phyloP scores from a whole-genome alignment of 2,329 filamentous ascomycete species.

The Fusarium sp. region DNA sequence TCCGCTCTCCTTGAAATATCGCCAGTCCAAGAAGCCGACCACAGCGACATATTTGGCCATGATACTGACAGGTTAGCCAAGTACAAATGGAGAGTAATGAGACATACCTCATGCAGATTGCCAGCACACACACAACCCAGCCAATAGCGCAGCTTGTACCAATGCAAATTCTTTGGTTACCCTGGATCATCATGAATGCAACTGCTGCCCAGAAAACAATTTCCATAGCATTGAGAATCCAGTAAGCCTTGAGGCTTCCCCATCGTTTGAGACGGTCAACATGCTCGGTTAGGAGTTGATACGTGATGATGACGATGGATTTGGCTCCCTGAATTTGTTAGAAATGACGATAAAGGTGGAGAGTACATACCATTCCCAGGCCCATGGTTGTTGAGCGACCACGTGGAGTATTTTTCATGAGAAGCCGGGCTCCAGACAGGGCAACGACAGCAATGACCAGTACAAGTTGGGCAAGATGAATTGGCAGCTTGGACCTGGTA shows the following conservation, averaged over 20 bases:
- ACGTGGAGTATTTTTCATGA: conserved; percentile 18
- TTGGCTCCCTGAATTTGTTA: neutral
- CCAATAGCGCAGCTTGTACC: conserved; percentile 17
- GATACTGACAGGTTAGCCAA: neutral
- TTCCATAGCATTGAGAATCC: conserved; percentile 56
- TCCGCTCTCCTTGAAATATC: neutral
- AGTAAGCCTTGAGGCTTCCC: conserved; percentile 55
- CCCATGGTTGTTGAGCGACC: conserved; percentile 34
- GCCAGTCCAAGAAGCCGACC: neutral
- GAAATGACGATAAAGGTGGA: conserved; percentile 55
- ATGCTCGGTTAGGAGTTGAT: conserved; percentile 55
- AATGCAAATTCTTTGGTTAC: conserved; percentile 14
- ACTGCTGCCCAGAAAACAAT: conserved; percentile 53
- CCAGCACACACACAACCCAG: conserved; percentile 10
- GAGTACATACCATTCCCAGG: conserved; percentile 29
- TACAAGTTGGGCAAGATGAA: neutral
- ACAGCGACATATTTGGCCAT: neutral
- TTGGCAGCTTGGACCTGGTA: neutral
- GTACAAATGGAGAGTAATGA: neutral
- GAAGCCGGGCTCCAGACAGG: conserved; percentile 26
- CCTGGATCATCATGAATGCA: conserved; percentile 13
- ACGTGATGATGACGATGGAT: conserved; percentile 32
- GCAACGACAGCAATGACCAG: conserved; percentile 15
- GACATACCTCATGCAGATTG: neutral
- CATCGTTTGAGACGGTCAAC: conserved; percentile 48